Evolutionary conservation across 208 protist species (phyloP).

Genomic region (Trypanosoma avium): DNA sequence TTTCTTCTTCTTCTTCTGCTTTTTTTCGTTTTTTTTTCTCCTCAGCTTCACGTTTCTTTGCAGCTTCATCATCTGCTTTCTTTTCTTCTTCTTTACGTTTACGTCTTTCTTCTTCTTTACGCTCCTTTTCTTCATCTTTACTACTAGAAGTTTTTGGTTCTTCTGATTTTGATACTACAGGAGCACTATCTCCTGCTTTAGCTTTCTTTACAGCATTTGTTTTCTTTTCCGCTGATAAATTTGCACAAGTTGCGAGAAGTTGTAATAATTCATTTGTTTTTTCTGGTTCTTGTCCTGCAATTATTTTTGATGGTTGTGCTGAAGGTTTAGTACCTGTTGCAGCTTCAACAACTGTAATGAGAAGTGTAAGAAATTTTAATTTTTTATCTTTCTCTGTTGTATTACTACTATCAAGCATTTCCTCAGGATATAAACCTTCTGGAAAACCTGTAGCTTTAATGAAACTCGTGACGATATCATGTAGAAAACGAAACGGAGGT

Average conservation of each 20-base stretch:
- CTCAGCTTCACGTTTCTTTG: slow-evolving; percentile 24
- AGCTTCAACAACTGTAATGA: slow-evolving; percentile 79
- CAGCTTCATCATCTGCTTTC: slow-evolving; percentile 14
- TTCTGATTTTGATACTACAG: neutral
- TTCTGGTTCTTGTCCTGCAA: slow-evolving; percentile 83
- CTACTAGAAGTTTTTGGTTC: slow-evolving; percentile 5
- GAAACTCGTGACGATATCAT: slow-evolving; percentile 83
- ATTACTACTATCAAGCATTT: slow-evolving; percentile 77
- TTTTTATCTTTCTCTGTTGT: slow-evolving; percentile 85
- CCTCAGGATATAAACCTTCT: slow-evolving; percentile 52
- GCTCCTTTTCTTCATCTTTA: slow-evolving; percentile 21
- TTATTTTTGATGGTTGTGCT: slow-evolving; percentile 83
- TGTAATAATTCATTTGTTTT: slow-evolving; percentile 88
- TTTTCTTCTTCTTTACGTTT: slow-evolving; percentile 14
- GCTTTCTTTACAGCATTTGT: slow-evolving; percentile 56
- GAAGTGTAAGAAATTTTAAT: slow-evolving; percentile 66
- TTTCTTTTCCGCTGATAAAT: slow-evolving; percentile 60
- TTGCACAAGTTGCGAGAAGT: slow-evolving; percentile 71
- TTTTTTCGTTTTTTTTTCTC: slow-evolving; percentile 27
- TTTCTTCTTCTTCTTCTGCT: slow-evolving; percentile 12
- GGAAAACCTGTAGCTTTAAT: slow-evolving; percentile 73
- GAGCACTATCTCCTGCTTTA: slow-evolving; percentile 30
- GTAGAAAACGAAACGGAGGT: slow-evolving; percentile 90
- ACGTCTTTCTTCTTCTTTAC: slow-evolving; percentile 29
- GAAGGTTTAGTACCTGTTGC: slow-evolving; percentile 58